Evolutionary conservation across 257 asterid genomes (phyloP), one percentile per base, ranked within the genome.

Genomic region (Rhazya stricta): DNA sequence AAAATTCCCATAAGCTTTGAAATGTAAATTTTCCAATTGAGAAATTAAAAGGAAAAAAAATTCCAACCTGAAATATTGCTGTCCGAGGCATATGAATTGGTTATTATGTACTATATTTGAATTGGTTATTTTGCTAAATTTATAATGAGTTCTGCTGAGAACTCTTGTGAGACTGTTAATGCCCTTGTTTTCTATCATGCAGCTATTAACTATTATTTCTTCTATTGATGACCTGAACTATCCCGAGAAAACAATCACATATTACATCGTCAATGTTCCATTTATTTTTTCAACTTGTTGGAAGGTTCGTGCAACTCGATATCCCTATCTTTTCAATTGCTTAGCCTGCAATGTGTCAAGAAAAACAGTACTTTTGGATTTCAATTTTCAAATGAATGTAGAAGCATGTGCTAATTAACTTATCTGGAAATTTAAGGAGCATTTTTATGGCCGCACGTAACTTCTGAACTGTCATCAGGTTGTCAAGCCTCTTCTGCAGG

Each of bases 281-380:
- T 91, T 90, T 72, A 89, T 94, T 67, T 94, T 94, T 85, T 90
- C 98, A 69, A 92, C 96, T 32, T 94, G 98, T 84, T 94, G 98
- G 97, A 94, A 91, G 97, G 97, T 93, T 77, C 76, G 73, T 46
- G 60, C 25, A 60, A 27, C 39, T 45, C 29, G 12, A 27, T 51
- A 19, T 51, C 18, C 16, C 21, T 16, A 13, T 54, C 45, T 10
- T 8, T 39, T 57, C 9, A 23, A 30, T 7, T 25, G 15, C 30
- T 13, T 45, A 6, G 30, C 58, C 25, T 18, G 36, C 34, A 12
- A 25, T 2, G 0, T 27, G 19, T 25, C 19, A 3, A n/a, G 2
- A 27, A 25, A 6, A 57, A 18, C 9, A 25, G 10, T n/a, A 10
- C 1, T 25, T 58, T 58, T 58, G 66, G 66, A 58, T 58, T 58